These are phyloP conservation scores for Aspergillus cejpii DNA, from an alignment of 2,329 filamentous ascomycete species.

Conservation along the genomic window DNA sequence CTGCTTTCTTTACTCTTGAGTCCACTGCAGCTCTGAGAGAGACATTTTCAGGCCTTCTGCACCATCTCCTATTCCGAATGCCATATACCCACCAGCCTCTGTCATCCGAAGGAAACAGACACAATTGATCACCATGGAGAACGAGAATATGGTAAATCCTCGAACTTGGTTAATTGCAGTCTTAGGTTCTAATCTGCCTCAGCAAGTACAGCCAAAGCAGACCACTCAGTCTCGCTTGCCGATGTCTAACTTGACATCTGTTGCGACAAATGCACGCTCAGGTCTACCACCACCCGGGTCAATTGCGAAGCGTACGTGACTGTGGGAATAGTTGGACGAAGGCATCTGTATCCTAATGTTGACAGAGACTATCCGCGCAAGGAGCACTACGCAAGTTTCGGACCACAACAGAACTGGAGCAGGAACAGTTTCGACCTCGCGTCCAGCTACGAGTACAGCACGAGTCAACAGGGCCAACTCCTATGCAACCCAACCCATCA, in stretches of 20 bases:
- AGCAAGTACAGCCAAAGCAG: slow-evolving; percentile 23
- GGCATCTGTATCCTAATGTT: slow-evolving; percentile 26
- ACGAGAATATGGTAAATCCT: slow-evolving; percentile 28
- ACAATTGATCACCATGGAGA: slow-evolving; percentile 24
- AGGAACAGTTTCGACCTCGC: slow-evolving; percentile 18
- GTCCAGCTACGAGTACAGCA: slow-evolving; percentile 37
- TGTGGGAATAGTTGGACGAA: slow-evolving; percentile 1
- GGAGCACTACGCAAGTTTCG: slow-evolving; percentile 46
- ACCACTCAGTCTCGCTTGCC: slow-evolving; percentile 29
- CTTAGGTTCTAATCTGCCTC: slow-evolving; percentile 3
- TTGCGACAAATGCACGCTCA: slow-evolving; percentile 48
- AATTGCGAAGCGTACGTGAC: slow-evolving; percentile 36
- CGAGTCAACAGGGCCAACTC: slow-evolving; percentile 36
- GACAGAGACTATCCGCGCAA: slow-evolving; percentile 42
- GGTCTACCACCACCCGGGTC: slow-evolving; percentile 41
- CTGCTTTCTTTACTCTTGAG: slow-evolving; percentile 4
- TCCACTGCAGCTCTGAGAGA: slow-evolving; percentile 2
- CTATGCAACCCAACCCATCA: slow-evolving; percentile 33
- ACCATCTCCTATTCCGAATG: not conserved
- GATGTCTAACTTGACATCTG: slow-evolving; percentile 40
- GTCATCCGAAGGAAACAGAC: not conserved
- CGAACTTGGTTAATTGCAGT: not conserved
- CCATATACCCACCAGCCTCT: not conserved
- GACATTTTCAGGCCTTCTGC: slow-evolving; percentile 5
- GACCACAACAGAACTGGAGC: slow-evolving; percentile 34